Evolutionary conservation across 257 asterid genomes (phyloP), one percentile per base, ranked within the genome.

Genomic region (Lycium barbarum): DNA sequence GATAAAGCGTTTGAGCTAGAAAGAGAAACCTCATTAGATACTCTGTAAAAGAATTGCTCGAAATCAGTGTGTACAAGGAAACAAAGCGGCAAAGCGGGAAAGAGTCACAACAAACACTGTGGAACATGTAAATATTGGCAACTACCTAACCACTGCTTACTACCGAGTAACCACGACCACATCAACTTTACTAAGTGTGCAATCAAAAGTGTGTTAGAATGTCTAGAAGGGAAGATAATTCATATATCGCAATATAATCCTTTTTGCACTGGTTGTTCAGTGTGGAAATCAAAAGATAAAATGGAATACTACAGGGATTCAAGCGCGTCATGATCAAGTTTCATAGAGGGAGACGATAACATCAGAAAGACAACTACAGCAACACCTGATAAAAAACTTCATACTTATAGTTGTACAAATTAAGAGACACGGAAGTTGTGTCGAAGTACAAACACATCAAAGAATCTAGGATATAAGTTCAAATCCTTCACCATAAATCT

Each of bases 151-250:
- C 65, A 58, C 22, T 17, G 26, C 65, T 58, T 58, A 18, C 26
- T 58, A 18, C 6, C 33, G n/a, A 53, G 57, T 53, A 53, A 53
- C 57, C 12, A 53, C 57, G 57, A 53, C 57, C 57, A 53, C 10
- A 53, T 53, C 57, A 53, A 53, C 57, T 53, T 10, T 53, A 53
- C 10, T 15, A 53, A 26, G 33, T 26, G 6, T 6, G 81, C 5
- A 74, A 74, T 74, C 43, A 40, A 49, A 74, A 45, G 81, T 51
- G 81, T 49, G 33, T 49, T 49, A 74, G 55, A 71, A 74, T 49
- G 81, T 74, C 14, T 49, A 74, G 45, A 51, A 26, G 65, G 82
- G 65, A 51, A 76, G 63, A 47, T 2, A 76, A 76, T 76, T 51
- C 82, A 76, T 26, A 51, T 49, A 78, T 78, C 82, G 53, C 65